These are phyloP conservation scores for Phascolomyces articulosus DNA, from an alignment of 371 early-diverging fungal species.

Conservation along the genomic window DNA sequence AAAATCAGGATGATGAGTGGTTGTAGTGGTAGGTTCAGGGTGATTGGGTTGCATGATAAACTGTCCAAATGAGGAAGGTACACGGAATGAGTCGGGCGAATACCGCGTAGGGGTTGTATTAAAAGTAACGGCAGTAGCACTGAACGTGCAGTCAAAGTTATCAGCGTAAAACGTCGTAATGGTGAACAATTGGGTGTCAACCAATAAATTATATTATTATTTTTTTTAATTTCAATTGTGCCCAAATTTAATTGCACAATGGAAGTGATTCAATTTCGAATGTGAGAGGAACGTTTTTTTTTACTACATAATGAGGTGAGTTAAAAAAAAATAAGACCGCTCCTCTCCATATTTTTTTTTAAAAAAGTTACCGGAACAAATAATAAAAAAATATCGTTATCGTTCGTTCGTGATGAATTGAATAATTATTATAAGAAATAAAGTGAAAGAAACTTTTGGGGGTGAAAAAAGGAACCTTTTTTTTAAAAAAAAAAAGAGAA, in stretches of 20 bases:
- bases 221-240: neutral
- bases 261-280: too few species aligned
- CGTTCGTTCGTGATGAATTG: too few species aligned
- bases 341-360: too few species aligned
- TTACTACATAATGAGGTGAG: too few species aligned
- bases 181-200: neutral
- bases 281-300: too few species aligned
- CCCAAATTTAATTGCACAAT: too few species aligned
- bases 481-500: neutral
- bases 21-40: too few species aligned
- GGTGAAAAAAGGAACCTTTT: neutral
- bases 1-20: conserved; percentile 5
- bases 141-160: neutral
- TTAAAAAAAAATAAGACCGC: too few species aligned
- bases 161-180: conserved; percentile 4
- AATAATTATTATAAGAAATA: neutral
- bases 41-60: conserved; percentile 5
- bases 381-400: too few species aligned
- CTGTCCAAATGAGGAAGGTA: conserved; percentile 4
- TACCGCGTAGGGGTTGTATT: neutral
- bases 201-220: neutral
- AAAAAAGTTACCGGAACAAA: too few species aligned
- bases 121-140: neutral
- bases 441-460: neutral
- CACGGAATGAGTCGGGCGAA: conserved; percentile 3